These are phyloP conservation scores for Ophiobolus disseminans DNA, from an alignment of 2,329 filamentous ascomycete genomes.

Conservation along the genomic window DNA sequence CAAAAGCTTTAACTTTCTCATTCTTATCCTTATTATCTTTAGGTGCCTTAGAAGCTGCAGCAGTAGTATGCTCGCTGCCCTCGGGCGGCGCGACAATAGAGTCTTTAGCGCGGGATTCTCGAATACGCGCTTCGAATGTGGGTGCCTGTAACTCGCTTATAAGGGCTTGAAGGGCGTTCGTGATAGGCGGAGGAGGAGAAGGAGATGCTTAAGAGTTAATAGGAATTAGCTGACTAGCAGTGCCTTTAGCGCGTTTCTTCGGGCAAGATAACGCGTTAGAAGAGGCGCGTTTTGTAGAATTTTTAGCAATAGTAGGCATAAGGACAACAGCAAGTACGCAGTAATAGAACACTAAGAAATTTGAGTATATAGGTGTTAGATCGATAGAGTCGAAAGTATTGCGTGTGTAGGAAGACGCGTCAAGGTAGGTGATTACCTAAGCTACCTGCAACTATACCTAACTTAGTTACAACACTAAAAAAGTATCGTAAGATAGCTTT, in stretches of 20 bases:
- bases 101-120: constrained; percentile 1
- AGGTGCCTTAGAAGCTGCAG: neutral
- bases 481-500: constrained; percentile 2
- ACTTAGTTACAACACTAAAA: neutral
- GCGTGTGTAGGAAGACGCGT: neutral
- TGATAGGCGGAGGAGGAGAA: neutral
- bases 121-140: constrained; percentile 2
- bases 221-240: constrained; percentile 3
- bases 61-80: constrained; percentile 1
- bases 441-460: neutral
- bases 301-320: constrained; percentile 1
- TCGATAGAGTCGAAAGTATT: constrained; percentile 3
- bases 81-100: neutral
- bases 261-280: neutral
- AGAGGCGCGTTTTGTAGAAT: neutral
- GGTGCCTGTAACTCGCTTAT: constrained; percentile 1
- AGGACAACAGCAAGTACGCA: neutral
- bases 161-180: constrained; percentile 4
- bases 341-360: neutral
- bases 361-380: neutral
- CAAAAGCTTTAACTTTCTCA: neutral
- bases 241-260: constrained; percentile 5
- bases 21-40: neutral
- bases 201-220: neutral
- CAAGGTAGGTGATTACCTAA: neutral